Conservation (phyloP, 1,139 yeast species). For the Arxiozyma slooffiae region DNA sequence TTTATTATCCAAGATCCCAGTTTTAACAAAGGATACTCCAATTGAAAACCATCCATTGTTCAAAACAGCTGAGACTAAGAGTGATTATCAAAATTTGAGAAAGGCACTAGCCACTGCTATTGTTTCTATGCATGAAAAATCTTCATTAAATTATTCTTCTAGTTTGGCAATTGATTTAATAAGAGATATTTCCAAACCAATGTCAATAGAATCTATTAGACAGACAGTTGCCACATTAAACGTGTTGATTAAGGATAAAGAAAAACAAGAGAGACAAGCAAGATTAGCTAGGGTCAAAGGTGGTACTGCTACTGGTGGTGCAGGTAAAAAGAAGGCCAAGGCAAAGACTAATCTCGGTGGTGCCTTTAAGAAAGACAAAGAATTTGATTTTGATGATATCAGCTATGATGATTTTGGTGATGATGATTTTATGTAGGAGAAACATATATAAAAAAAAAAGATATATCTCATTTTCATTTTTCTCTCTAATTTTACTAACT, state of each 20-base stretch:
- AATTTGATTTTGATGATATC: slow-evolving; percentile 53
- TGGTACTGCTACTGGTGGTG: slow-evolving; percentile 85
- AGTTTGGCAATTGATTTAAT: slow-evolving; percentile 74
- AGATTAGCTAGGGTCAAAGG: slow-evolving; percentile 64
- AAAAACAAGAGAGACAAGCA: slow-evolving; percentile 78
- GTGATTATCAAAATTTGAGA: slow-evolving; percentile 74
- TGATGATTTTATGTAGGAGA: slow-evolving; percentile 77
- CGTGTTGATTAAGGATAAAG: slow-evolving; percentile 75
- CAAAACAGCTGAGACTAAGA: slow-evolving; percentile 61
- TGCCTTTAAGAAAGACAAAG: slow-evolving; percentile 68
- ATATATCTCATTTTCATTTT: no score
- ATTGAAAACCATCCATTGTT: slow-evolving; percentile 68
- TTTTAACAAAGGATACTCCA: slow-evolving; percentile 56
- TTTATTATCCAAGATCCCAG: slow-evolving; percentile 29
- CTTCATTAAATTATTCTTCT: slow-evolving; percentile 60
- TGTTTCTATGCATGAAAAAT: slow-evolving; percentile 52
- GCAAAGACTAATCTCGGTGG: slow-evolving; percentile 70
- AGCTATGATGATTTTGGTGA: slow-evolving; percentile 47
- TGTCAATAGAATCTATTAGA: slow-evolving; percentile 71
- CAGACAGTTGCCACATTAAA: slow-evolving; percentile 80
- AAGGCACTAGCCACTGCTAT: slow-evolving; percentile 65
- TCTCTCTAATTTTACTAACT: no score
- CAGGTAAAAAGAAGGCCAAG: slow-evolving; percentile 81
- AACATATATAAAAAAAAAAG: no score
- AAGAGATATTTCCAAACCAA: slow-evolving; percentile 74